Evolutionary conservation across 345 rosid species (phyloP), one percentile per base, ranked within the genome.

Genomic region (Raphanus raphanistrum): DNA sequence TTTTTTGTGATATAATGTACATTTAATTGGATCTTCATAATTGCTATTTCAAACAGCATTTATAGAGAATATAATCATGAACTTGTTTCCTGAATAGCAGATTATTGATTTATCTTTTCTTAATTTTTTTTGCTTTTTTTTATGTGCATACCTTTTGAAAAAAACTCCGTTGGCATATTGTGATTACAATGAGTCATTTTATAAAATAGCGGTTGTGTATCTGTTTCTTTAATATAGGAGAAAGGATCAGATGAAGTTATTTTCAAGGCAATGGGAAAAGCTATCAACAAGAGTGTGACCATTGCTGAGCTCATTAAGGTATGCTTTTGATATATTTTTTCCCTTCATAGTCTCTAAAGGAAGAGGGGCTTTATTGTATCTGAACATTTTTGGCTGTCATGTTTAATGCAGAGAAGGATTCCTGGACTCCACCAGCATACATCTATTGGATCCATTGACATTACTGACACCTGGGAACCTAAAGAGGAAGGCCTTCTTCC

Each of bases 181-280:
- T 41, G 13, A 11, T 41, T 41, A 41, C 50, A 41, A 41, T 3
- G 50, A 41, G 50, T 41, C 50, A 41, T 3, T 41, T 43, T 43
- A 43, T 11, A 21, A 43, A 11, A 43, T n/a, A 12, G 1, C n/a
- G 2, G 2, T 11, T 43, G 50, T 43, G 50, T 21, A 36, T 66
- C 28, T 52, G 21, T 67, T 21, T 60, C 35, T 57, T 0, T 43
- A 5, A 2, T 65, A 57, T 41, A 94, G 58, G 58, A 52, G 4
- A 52, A 52, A 68, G 91, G 89, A 9, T 83, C 91, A 1, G 79
- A 84, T 79, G 96, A 90, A 77, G 85, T 94, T 77, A 87, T 90
- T 17, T 87, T 94, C 80, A 94, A 94, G 90, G 99, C 99, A 48
- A 94, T 94, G 99, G 99, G 98, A 70, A 87, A 91, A 83, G 99